Evolutionary conservation across 495 filamentous ascomycete genomes (phyloP).

Genomic region (Hypoxylon fuscum): DNA sequence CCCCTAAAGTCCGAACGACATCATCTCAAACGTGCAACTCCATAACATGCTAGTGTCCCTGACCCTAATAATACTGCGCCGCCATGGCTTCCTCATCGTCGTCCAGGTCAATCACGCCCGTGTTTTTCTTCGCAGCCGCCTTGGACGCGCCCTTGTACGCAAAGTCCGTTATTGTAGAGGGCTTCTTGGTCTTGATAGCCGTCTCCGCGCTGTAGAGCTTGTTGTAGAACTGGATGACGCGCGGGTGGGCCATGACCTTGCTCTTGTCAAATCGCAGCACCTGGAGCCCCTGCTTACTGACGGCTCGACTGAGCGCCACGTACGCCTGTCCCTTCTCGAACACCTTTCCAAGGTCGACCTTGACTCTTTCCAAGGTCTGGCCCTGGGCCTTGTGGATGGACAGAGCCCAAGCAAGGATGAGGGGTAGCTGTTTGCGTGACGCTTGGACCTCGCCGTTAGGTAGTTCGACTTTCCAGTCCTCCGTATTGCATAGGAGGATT

Average conservation of each 20-base stretch:
- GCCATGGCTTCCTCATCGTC: constrained; percentile 53
- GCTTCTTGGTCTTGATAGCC: constrained; percentile 43
- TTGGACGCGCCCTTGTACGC: constrained; percentile 21
- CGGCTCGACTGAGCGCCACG: constrained; percentile 85
- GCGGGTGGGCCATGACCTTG: constrained; percentile 94
- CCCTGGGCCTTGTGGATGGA: constrained; percentile 99
- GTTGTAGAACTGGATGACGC: constrained; percentile 84
- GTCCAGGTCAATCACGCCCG: constrained; percentile 35
- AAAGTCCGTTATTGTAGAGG: constrained; percentile 44
- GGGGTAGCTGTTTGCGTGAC: constrained; percentile 76
- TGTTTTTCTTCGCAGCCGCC: constrained; percentile 18
- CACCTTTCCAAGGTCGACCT: constrained; percentile 88
- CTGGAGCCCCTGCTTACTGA: constrained; percentile 85
- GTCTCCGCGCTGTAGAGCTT: constrained; percentile 71
- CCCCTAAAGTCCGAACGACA: no score
- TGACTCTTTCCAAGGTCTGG: constrained; percentile 93
- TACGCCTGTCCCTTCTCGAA: constrained; percentile 97
- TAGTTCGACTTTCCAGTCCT: constrained; percentile 95
- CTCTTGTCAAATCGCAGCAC: constrained; percentile 86
- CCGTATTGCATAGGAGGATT: constrained; percentile 81
- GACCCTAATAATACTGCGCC: constrained; percentile 47
- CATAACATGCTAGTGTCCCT: no score
- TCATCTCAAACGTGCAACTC: no score
- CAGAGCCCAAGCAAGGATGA: constrained; percentile 96
- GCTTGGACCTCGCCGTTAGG: constrained; percentile 96